Conservation (phyloP, 2,329 filamentous ascomycete species). For the Fusarium sacchari region DNA sequence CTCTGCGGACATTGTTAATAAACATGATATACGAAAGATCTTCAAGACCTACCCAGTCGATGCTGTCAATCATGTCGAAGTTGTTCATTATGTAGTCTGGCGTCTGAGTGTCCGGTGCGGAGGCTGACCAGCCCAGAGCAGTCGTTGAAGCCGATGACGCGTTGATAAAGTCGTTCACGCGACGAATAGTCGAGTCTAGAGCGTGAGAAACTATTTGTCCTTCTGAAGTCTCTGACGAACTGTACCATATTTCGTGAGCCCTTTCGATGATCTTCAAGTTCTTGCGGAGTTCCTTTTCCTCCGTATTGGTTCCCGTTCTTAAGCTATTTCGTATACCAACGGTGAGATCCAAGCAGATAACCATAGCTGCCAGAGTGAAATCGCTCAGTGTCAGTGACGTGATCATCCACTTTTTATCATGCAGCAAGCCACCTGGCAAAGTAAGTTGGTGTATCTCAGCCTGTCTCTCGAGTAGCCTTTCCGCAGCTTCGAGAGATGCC, state of each 20-base stretch:
- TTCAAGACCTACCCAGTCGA: conserved; percentile 34
- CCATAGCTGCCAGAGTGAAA: conserved; percentile 62
- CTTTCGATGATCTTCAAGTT: conserved; percentile 17
- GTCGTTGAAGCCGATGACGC: fast-evolving
- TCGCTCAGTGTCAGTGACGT: conserved; percentile 58
- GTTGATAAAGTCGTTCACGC: background rate
- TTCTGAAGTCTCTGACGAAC: conserved; percentile 17
- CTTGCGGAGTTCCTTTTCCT: background rate
- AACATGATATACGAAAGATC: fast-evolving
- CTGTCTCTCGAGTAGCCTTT: conserved; percentile 42
- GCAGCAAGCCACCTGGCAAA: conserved; percentile 55
- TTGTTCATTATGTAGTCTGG: background rate
- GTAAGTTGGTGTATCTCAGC: conserved; percentile 46
- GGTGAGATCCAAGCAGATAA: conserved; percentile 55
- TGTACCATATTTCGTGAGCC: conserved; percentile 37
- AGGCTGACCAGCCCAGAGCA: background rate
- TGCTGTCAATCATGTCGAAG: conserved; percentile 11
- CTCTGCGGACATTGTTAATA: background rate
- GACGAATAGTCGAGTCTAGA: conserved; percentile 30
- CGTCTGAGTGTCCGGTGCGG: fast-evolving
- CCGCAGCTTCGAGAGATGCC: conserved; percentile 43
- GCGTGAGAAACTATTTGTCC: conserved; percentile 35
- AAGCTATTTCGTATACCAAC: conserved; percentile 23
- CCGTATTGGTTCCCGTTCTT: background rate
- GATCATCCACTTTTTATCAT: conserved; percentile 57